These are phyloP conservation scores for Dryadomyces quercivorus DNA, from an alignment of 2,329 filamentous ascomycete genomes.

Conservation along the genomic window DNA sequence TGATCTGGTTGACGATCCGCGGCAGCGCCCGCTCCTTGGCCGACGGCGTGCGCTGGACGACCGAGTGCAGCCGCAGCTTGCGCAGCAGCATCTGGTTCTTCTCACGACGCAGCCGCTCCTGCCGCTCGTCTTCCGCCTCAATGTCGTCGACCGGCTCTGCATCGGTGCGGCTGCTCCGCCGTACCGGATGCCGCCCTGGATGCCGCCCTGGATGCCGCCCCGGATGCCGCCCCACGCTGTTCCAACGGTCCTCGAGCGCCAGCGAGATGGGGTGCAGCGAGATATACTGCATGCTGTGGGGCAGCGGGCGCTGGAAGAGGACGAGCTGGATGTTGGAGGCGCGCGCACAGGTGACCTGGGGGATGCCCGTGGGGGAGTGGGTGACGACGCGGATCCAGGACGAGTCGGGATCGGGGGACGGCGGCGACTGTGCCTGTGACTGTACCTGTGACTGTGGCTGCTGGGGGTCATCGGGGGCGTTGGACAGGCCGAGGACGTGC, in stretches of 20 bases:
- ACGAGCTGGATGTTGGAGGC: conserved; percentile 74
- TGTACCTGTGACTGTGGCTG: too few species aligned
- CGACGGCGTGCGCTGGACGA: conserved; percentile 63
- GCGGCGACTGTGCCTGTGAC: not conserved
- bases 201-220: not conserved
- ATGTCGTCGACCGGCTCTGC: conserved; percentile 32
- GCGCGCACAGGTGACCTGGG: conserved; percentile 60
- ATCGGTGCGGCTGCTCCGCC: conserved; percentile 15
- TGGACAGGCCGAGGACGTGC: conserved; percentile 76
- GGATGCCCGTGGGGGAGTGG: conserved; percentile 40
- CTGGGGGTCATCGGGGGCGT: conserved; percentile 34
- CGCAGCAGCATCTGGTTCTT: conserved; percentile 59
- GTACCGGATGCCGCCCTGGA: not conserved
- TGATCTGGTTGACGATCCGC: conserved; percentile 82
- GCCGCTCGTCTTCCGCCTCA: conserved; percentile 61
- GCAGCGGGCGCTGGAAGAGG: conserved; percentile 75
- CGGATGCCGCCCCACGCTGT: conserved; percentile 13
- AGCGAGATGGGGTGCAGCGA: conserved; percentile 82
- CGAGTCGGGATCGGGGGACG: conserved; percentile 43
- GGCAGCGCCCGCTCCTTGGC: conserved; percentile 72
- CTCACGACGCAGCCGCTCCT: conserved; percentile 44
- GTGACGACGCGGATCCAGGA: conserved; percentile 55
- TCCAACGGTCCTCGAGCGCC: conserved; percentile 62
- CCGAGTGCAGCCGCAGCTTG: conserved; percentile 80
- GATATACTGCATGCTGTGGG: conserved; percentile 89